Evolutionary conservation across 257 asterid species (phyloP).

Genomic region (Leptodermis oblonga): DNA sequence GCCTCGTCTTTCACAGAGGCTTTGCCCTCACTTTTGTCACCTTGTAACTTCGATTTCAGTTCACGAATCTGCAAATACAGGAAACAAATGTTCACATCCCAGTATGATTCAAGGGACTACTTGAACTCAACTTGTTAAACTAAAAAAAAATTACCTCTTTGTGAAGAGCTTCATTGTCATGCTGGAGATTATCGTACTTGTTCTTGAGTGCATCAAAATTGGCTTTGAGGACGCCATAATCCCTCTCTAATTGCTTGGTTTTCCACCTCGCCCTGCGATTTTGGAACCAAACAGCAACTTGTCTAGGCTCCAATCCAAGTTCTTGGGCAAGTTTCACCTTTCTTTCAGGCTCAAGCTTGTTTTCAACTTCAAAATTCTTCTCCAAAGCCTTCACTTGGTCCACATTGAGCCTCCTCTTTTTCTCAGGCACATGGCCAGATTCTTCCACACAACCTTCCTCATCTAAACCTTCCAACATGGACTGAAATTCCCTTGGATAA

Average conservation of each 20-base stretch:
- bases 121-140: too few species aligned
- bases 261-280: conserved; percentile 92
- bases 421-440: conserved; percentile 54
- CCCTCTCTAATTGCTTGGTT: conserved; percentile 84
- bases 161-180: conserved; percentile 57
- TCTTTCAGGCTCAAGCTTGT: conserved; percentile 87
- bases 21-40: conserved; percentile 29
- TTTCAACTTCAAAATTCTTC: conserved; percentile 84
- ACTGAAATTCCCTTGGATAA: conserved; percentile 61
- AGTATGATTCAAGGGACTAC: too few species aligned
- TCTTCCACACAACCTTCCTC: conserved; percentile 75
- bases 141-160: conserved; percentile 40
- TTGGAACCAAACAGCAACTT: conserved; percentile 96
- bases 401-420: conserved; percentile 66
- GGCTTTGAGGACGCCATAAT: conserved; percentile 65
- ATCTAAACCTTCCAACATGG: conserved; percentile 69
- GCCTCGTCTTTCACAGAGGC: conserved; percentile 50
- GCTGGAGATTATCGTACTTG: conserved; percentile 44
- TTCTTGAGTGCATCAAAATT: conserved; percentile 60
- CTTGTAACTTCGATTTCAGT: conserved; percentile 51
- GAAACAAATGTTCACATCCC: background rate
- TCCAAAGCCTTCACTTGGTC: conserved; percentile 87
- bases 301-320: conserved; percentile 87
- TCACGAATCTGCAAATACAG: conserved; percentile 44
- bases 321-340: conserved; percentile 80